Percentiles rank a stretch among this genome's conserved stretches.
Evolutionary conservation across 345 rosid species (phyloP).

Genomic region (Pistacia atlantica): DNA sequence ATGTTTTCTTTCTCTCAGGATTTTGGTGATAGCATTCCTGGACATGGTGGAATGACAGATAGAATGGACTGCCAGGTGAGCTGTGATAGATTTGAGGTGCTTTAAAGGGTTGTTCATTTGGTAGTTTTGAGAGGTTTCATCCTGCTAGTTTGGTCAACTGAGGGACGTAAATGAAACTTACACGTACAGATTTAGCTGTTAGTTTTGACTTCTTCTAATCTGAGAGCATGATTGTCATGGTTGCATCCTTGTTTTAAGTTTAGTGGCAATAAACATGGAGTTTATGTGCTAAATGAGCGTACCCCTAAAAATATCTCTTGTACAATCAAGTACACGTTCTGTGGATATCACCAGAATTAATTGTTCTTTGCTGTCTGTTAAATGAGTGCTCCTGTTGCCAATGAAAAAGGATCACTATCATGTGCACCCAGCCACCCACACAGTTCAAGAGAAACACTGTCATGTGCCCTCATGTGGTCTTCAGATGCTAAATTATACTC

Average conservation of each 20-base stretch:
- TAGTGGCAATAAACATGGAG: neutral
- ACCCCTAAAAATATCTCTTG: neutral
- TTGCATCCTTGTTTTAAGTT: neutral
- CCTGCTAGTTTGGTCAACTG: too few species aligned
- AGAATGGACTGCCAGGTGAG: conserved; percentile 98
- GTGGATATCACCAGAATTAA: neutral
- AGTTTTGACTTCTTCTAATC: neutral
- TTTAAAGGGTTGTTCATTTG: neutral
- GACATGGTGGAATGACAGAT: conserved; percentile 98
- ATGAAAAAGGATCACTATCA: neutral
- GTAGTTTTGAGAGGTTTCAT: neutral
- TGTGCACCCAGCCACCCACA: neutral
- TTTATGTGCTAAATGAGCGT: neutral
- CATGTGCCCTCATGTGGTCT: neutral
- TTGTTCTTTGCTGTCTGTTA: conserved; percentile 1
- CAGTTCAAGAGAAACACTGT: neutral
- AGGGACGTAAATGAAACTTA: neutral
- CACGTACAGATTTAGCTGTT: neutral
- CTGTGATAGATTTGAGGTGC: conserved; percentile 6
- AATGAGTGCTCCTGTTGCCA: neutral
- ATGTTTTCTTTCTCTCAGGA: conserved; percentile 49
- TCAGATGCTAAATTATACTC: too few species aligned
- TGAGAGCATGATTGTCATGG: neutral
- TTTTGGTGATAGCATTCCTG: conserved; percentile 99
- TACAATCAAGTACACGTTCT: neutral